Percentiles rank a stretch among this genome's conserved stretches.
phyloP scores from a whole-genome alignment of 805 yeast species.

The Phaffomyces thermotolerans region DNA sequence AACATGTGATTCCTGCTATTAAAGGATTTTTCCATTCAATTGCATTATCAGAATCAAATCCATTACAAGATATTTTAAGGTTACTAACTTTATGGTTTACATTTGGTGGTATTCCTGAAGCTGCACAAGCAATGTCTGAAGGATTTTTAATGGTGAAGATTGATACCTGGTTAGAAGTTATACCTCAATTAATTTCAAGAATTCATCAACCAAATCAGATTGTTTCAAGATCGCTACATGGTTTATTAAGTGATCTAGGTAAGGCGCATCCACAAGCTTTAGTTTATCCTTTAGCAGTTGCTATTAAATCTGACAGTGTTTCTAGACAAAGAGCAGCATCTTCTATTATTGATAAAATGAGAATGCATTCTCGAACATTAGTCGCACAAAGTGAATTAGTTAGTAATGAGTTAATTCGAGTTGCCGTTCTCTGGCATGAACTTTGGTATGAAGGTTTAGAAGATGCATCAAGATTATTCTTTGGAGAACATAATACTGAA shows the following conservation, averaged over 20 bases:
- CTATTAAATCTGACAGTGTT: slow-evolving; percentile 87
- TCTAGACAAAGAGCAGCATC: slow-evolving; percentile 88
- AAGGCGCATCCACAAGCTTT: slow-evolving; percentile 96
- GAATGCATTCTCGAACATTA: slow-evolving; percentile 73
- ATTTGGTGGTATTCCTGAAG: slow-evolving; percentile 89
- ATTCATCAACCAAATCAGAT: slow-evolving; percentile 90
- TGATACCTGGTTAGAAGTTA: slow-evolving; percentile 92
- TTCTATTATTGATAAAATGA: slow-evolving; percentile 86
- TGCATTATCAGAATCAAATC: slow-evolving; percentile 75
- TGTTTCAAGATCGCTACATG: slow-evolving; percentile 74
- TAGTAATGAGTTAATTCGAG: slow-evolving; percentile 88
- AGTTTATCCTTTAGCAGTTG: slow-evolving; percentile 92
- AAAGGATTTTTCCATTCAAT: slow-evolving; percentile 94
- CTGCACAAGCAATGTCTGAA: slow-evolving; percentile 82
- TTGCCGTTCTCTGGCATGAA: slow-evolving; percentile 96
- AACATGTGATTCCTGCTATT: slow-evolving; percentile 93
- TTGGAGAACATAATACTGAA: slow-evolving; percentile 90
- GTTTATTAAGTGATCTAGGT: slow-evolving; percentile 79
- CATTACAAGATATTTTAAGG: slow-evolving; percentile 88
- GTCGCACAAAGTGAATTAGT: slow-evolving; percentile 93
- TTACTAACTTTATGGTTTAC: slow-evolving; percentile 91
- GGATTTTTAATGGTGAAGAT: slow-evolving; percentile 85
- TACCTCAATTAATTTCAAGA: slow-evolving; percentile 92
- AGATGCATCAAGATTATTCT: slow-evolving; percentile 89
- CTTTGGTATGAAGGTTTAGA: slow-evolving; percentile 97